Evolutionary conservation across 305 asterid genomes (phyloP), one percentile per base, ranked within the genome.

Genomic region (Fraxinus floribunda): DNA sequence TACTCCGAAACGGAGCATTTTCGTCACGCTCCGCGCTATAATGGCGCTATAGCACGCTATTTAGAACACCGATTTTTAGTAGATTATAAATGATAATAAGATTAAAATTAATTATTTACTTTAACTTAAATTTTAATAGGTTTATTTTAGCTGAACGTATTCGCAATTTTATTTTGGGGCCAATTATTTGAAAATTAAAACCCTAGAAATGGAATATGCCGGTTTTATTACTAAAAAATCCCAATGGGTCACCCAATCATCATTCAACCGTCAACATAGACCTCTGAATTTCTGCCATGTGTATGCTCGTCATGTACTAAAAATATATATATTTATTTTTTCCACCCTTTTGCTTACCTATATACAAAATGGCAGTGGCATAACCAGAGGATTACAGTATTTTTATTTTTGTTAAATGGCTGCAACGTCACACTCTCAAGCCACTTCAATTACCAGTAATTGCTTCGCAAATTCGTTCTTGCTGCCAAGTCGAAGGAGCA

Each of bases 401-500:
- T 13, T 44, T 11, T 44, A 10, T 60, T 60, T 20, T 66, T 2
- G 36, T 24, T 22, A 26, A 66, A 66, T 66, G 34, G 15, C 30
- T 26, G 16, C 73, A 24, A 24, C 4, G n/a, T 66, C 29, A 22
- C n/a, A 49, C 22, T 29, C 78, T 7, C 82, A 64, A 39, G 75
- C 78, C 79, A 34, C 74, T 62, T 81, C 82, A 39, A 29, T 75
- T 26, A 80, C 77, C 76, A 30, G 57, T 72, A 81, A 76, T 71
- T 75, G 84, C 79, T 79, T 83, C 26, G 22, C 79, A 49, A 71
- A 32, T 81, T 79, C 85, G 30, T 32, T 87, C 64, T 80, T 60
- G 80, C 71, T 38, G 79, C 77, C 83, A 52, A 83, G 75, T 80
- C 55, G 35, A 20, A 76, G 52, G 72, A 85, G 30, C 60, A 77